Percentiles rank a stretch among this genome's conserved stretches.
phyloP scores from a whole-genome alignment of 2,329 filamentous ascomycete species.

The Scopulariopsis brevicaulis region DNA sequence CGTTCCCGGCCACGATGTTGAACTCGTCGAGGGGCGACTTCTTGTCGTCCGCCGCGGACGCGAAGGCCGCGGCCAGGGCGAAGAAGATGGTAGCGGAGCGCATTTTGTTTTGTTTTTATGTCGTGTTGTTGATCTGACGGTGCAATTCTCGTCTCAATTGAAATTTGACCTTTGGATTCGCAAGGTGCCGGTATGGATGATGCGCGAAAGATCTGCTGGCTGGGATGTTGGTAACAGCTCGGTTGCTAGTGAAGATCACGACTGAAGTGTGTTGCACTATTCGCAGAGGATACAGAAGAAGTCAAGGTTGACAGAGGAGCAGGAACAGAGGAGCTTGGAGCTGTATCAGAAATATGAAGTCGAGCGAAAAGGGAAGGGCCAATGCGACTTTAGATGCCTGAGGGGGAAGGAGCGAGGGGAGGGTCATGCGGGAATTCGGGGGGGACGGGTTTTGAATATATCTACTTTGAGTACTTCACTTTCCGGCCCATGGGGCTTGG shows the following conservation, averaged over 20 bases:
- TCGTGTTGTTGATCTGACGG: no score
- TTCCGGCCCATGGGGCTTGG: background rate
- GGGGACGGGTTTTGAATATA: background rate
- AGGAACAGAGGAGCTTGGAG: no score
- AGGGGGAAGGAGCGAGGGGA: background rate
- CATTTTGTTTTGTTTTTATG: background rate
- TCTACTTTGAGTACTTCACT: background rate
- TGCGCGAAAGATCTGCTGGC: background rate
- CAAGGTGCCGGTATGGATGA: background rate
- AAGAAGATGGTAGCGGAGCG: background rate
- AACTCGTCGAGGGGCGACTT: constrained; percentile 1
- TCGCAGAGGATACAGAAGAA: no score
- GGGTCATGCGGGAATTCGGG: background rate
- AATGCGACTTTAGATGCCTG: background rate
- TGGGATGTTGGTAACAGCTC: background rate
- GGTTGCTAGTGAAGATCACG: background rate
- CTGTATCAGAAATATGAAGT: no score
- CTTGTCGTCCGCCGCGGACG: background rate
- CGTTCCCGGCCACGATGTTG: background rate
- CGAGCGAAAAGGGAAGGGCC: background rate
- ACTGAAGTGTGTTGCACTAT: no score
- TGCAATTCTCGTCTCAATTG: background rate
- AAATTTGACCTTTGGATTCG: background rate
- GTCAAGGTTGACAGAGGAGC: no score
- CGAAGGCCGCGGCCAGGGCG: constrained; percentile 1